Base-by-base conservation (phyloP, 768 basidiomycete genomes). In the Hortiboletus campestris region DNA sequence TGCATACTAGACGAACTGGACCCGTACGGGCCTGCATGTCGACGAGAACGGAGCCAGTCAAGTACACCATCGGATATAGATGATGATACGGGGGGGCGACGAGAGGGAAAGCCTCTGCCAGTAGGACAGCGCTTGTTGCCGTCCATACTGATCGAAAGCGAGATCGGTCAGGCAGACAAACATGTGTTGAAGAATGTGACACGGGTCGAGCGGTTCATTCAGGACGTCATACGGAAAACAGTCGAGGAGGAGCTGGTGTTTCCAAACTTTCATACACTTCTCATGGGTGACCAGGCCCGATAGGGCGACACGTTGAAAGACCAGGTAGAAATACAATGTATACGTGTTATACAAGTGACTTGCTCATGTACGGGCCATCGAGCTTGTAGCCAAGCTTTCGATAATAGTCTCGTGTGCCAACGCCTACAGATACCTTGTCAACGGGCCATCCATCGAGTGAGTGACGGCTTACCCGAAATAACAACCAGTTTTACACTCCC, bases 351-450 rank as follows among this genome's bases (percentile, higher is more conserved):
- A 78, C 63, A 67, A 91, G 68, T 31, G 79, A 79, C 74, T 97
- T 97, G 78, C 89, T 92, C 96, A 99, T 99, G 72, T 98, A 99
- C 19, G 94, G 94, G 0, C 96, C 96, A 65, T 98, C 95, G 53
- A 98, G 76, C 72, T 89, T 86, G 72, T 98, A 98, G 8, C 95
- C 95, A 53, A 98, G 75, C 69, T 92, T 87, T 55, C 93, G 83
- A 72, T 98, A 99, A 72, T 99, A 99, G 70, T 96, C 94, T 65
- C 97, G 81, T 13, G 97, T 98, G 19, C 97, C 97, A 57, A 99
- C 94, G 58, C 93, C 91, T 89, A 60, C 16, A 59, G 38, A 55
- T 11, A 42, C n/a, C 40, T 9, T 19, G 51, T 63, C 35, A 58
- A 42, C 11, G 9, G 20, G 19, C 20, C 31, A 14, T 36, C 19